A percentile compares a stretch with the other conserved stretches of the same genome.
phyloP scores from a whole-genome alignment of 257 asterid genomes.

The Cynanchum wilfordii region DNA sequence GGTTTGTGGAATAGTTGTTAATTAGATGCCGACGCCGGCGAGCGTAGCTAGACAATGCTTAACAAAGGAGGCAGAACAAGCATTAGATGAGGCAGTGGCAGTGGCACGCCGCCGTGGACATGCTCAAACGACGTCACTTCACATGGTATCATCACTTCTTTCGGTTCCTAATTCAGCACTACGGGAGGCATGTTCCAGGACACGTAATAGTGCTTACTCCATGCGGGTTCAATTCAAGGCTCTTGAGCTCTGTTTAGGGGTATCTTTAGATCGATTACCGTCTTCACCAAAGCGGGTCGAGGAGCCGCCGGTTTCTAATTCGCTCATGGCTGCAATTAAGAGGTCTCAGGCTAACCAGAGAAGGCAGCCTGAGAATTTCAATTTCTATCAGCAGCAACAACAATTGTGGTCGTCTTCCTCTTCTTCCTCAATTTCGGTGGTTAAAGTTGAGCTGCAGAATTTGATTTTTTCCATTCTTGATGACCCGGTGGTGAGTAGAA shows the following conservation, averaged over 20 bases:
- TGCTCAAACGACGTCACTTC: conserved; percentile 88
- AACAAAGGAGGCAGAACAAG: conserved; percentile 58
- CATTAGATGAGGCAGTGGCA: conserved; percentile 74
- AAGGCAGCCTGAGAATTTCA: conserved; percentile 75
- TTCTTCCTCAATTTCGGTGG: conserved; percentile 51
- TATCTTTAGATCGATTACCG: conserved; percentile 68
- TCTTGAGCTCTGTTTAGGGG: conserved; percentile 69
- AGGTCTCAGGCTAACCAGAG: conserved; percentile 86
- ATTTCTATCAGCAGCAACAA: conserved; percentile 56
- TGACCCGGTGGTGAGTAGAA: conserved; percentile 85
- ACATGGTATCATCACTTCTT: conserved; percentile 68
- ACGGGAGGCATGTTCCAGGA: conserved; percentile 75
- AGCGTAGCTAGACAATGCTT: conserved; percentile 84
- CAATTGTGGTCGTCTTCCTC: conserved; percentile 33
- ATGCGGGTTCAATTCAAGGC: conserved; percentile 74
- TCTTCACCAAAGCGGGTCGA: conserved; percentile 37
- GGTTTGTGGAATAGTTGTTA: background rate
- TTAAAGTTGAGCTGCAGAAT: conserved; percentile 76
- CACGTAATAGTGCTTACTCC: conserved; percentile 63
- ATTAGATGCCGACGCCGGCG: conserved; percentile 81
- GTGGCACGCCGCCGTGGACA: conserved; percentile 89
- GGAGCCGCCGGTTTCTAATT: conserved; percentile 81
- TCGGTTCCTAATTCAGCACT: conserved; percentile 61
- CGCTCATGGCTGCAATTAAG: conserved; percentile 87
- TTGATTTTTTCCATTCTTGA: conserved; percentile 70